Base-by-base conservation (phyloP, 768 basidiomycete species). In the Boletus reticuloceps region DNA sequence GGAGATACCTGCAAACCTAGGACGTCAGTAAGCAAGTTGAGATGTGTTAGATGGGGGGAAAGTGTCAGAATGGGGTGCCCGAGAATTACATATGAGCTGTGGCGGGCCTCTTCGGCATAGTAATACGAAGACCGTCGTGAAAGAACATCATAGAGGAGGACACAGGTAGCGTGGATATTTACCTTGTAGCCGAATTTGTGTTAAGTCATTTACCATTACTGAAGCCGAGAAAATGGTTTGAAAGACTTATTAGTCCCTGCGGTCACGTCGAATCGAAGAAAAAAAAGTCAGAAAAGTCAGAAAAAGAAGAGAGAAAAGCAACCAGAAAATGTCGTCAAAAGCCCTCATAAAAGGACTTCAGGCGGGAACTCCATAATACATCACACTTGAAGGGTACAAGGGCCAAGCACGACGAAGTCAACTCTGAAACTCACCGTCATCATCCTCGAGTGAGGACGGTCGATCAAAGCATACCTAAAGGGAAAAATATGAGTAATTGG, bases 41-140 rank as follows among this genome's bases (percentile, higher is more conserved):
- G 12, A 42, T 2, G 5, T 7, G 38, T 38, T 1, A 3, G 63
- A 25, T 25, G 22, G 22, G 22, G 22, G 22, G 22, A 5, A 62
- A 58, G 51, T 5, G 75, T 89, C 87, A 89, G 88, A 59, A 43
- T 27, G 74, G 84, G 88, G 83, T 76, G 88, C 88, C 89, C 89
- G 87, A 83, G 71, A 43, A 65, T 59, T 42, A 22, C 22, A 22
- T 22, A 79, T 91, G 89, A 91, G 89, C 89, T 91, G 84, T 89
- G 85, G 85, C 89, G 89, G 89, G 89, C 89, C 82, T 68, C 88
- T 91, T 91, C 89, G 89, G 85, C 88, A 90, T 73, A 54, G 61
- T 70, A 54, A 65, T 91, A 91, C 89, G 89, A 89, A 91, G 89
- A 91, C 89, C 89, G 89, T 91, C 89, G 89, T 91, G 88, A 59